Conservation (phyloP, 2,329 filamentous ascomycete genomes). For the Colletotrichum scovillei region DNA sequence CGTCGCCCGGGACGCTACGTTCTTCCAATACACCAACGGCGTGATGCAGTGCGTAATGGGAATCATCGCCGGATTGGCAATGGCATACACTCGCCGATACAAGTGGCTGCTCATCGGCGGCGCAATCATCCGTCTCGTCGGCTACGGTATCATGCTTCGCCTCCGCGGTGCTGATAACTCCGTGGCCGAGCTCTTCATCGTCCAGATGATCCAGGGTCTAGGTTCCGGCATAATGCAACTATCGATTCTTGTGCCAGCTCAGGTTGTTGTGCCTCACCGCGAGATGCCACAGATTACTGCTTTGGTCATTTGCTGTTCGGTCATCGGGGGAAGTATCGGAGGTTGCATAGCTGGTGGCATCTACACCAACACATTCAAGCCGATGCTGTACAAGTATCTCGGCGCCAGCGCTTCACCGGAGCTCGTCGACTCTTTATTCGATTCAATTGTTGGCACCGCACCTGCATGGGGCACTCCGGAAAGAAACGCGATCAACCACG, state of each 20-base stretch:
- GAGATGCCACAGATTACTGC: constrained; percentile 47
- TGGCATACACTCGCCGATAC: constrained; percentile 46
- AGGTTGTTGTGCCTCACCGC: constrained; percentile 42
- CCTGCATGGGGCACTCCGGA: constrained; percentile 26
- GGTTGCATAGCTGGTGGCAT: constrained; percentile 44
- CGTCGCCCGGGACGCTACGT: constrained; percentile 41
- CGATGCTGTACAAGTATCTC: constrained; percentile 13
- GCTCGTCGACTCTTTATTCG: constrained; percentile 21
- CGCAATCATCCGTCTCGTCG: constrained; percentile 45
- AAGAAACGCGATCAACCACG: constrained; percentile 17
- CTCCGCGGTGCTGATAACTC: constrained; percentile 44
- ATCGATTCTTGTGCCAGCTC: constrained; percentile 44
- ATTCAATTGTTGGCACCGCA: constrained; percentile 20
- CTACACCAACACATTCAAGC: constrained; percentile 47
- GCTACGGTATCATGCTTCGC: constrained; percentile 45
- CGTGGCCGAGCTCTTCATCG: constrained; percentile 49
- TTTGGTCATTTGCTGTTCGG: constrained; percentile 43
- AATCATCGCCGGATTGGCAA: constrained; percentile 51
- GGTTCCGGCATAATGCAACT: constrained; percentile 44
- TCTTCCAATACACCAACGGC: constrained; percentile 47
- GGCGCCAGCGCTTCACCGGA: neutral
- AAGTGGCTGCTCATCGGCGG: constrained; percentile 45
- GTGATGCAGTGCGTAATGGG: constrained; percentile 51
- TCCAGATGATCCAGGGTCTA: constrained; percentile 48
- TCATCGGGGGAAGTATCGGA: constrained; percentile 46